Evolutionary conservation across 1,139 yeast species (phyloP), one percentile per base, ranked within the genome.

Genomic region (Protomyces inundatus): DNA sequence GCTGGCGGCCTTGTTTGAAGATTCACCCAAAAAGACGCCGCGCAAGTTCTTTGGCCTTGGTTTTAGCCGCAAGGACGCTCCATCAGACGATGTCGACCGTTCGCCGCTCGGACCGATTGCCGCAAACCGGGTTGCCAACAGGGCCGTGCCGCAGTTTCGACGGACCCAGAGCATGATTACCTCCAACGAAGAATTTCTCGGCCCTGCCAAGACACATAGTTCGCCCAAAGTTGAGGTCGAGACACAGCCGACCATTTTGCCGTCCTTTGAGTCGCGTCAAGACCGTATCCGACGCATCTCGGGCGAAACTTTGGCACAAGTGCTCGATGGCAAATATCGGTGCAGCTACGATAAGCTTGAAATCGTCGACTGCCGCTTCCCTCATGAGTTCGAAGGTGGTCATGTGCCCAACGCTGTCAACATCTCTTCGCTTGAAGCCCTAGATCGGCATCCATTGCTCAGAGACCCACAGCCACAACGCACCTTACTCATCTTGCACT

Each of bases 351-450:
- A 85, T 68, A 83, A 84, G 48, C 78, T 82, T 59, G 71, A 83
- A 6, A 77, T 93, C 42, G 79, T 95, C 12, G 98, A 93, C 75
- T 90, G 98, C 73, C 82, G 98, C 60, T 93, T 93, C 72, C 90
- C 86, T 70, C 93, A 93, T 77, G 98, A 93, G 75, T 95, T 77
- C 74, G 80, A 82, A 48, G 98, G 98, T 35, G 98, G 98, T 39
- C 98, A 95, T 75, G 89, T 93, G 57, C 82, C 80, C 54, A 86
- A 88, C 55, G 96, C 98, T 10, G 71, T 88, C 64, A 93, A 93
- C 73, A 80, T 90, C 50, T 84, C 88, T 53, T 82, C 87, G 55
- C 86, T 87, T 69, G 83, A 82, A 65, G 85, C 83, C 60, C 77
- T 93, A 59, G 93, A 88, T 71, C 76, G 80, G 40, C 67, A 66